Base-by-base conservation (phyloP, 148 eudicot genomes). In the Cornus kousa region DNA sequence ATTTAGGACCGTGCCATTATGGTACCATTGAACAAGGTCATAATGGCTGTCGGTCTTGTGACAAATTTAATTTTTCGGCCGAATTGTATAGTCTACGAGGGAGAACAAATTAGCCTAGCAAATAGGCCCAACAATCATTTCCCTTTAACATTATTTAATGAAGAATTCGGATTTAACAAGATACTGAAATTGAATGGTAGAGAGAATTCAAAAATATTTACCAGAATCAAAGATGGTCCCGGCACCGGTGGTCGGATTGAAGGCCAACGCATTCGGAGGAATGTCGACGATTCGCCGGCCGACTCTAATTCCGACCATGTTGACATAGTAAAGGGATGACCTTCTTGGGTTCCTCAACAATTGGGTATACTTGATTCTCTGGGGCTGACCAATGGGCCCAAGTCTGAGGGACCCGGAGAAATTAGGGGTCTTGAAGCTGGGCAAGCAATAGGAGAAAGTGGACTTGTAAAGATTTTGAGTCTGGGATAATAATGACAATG, bases 201-300 rank as follows among this genome's bases (percentile, higher is more conserved):
- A 35, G 37, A 35, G 6, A 7, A 43, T 43, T 43, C 10, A 9
- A 2, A 43, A 43, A 43, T 35, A 79, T 68, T 40, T 86, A 90
- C 97, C 95, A 35, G 98, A 91, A 78, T 95, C 98, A 79, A 95
- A 83, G 70, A 95, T 80, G 9, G 98, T 95, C 0, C 98, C 98
- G 3, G 93, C 91, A 0, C 98, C 98, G n/a, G 90, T 91, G 73
- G 81, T 78, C 14, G 97, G 86, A 76, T 95, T 80, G 78, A 91
- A 95, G 12, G 92, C 97, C 55, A 95, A 81, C 0, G 96, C 98
- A 22, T 75, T 31, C 6, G 91, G 80, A 0, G 98, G 96, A 65
- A 93, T 91, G 68, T 81, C 76, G 5, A 95, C 91, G 17, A 81
- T 75, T 66, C 77, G 84, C 19, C 85, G 74, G 2, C 98, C 98